These are phyloP conservation scores for Curvularia spicifera DNA, from an alignment of 2,329 filamentous ascomycete species.

Conservation along the genomic window DNA sequence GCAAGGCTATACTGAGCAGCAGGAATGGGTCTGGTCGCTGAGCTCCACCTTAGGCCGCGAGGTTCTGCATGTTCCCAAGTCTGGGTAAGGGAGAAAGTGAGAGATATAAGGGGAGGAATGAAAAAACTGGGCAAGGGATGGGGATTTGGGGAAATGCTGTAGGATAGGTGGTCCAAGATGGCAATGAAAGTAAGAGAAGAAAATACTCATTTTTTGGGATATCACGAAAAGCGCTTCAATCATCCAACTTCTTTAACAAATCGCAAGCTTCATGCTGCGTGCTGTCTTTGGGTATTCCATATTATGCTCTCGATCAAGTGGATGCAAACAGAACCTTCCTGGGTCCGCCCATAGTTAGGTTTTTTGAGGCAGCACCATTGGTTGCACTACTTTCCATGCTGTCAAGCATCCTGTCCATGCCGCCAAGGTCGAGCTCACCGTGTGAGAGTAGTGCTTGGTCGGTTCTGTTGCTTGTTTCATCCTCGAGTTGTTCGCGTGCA, in stretches of 20 bases:
- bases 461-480: constrained; percentile 36
- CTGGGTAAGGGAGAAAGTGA: neutral
- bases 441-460: constrained; percentile 54
- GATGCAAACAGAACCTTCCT: constrained; percentile 45
- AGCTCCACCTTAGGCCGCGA: constrained; percentile 61
- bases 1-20: constrained; percentile 61
- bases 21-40: constrained; percentile 59
- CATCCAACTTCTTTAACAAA: constrained; percentile 2
- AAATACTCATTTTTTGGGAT: constrained; percentile 4
- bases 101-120: neutral
- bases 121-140: neutral
- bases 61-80: neutral
- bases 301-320: neutral
- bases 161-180: neutral
- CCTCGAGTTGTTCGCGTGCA: constrained; percentile 38
- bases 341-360: constrained; percentile 39
- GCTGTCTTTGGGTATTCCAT: neutral
- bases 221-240: neutral
- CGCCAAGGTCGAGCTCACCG: constrained; percentile 56
- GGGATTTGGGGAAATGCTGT: neutral
- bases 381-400: constrained; percentile 40
- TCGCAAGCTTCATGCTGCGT: neutral
- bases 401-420: constrained; percentile 56
- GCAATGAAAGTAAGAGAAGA: neutral
- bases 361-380: constrained; percentile 29